A percentile compares a stretch with the other conserved stretches of the same genome.
phyloP scores from a whole-genome alignment of 2,329 filamentous ascomycete genomes.

The Pseudonectria foliicola region DNA sequence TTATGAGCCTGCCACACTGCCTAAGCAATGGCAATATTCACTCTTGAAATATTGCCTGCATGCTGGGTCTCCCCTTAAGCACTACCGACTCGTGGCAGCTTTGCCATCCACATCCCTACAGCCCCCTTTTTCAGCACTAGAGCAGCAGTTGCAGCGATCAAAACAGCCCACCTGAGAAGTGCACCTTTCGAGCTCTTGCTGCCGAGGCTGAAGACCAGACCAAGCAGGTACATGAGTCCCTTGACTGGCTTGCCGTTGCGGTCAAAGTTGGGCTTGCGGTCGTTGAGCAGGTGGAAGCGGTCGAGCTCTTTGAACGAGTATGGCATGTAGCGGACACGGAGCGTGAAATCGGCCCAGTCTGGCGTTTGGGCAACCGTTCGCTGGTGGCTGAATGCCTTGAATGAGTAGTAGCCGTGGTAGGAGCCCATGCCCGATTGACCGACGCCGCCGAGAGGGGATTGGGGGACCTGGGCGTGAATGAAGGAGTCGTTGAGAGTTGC shows the following conservation, averaged over 20 bases:
- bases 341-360: constrained; percentile 37
- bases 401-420: constrained; percentile 43
- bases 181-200: constrained; percentile 41
- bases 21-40: too few relatives aligned
- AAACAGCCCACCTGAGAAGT: constrained; percentile 42
- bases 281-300: constrained; percentile 36
- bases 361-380: constrained; percentile 31
- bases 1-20: too few relatives aligned
- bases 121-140: constrained; percentile 28
- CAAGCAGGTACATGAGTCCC: constrained; percentile 48
- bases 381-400: constrained; percentile 36
- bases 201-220: constrained; percentile 45
- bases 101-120: constrained; percentile 25
- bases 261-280: constrained; percentile 52
- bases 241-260: constrained; percentile 47
- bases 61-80: neutral
- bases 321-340: constrained; percentile 63
- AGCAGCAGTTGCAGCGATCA: constrained; percentile 33
- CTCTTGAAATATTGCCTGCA: too few relatives aligned
- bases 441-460: constrained; percentile 42
- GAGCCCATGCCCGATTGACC: constrained; percentile 40
- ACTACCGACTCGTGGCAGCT: constrained; percentile 11
- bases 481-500: constrained; percentile 44
- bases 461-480: constrained; percentile 35
- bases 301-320: constrained; percentile 42